Percentiles rank a stretch among this genome's conserved stretches.
phyloP scores from a whole-genome alignment of 2,329 filamentous ascomycete genomes.

The Clarireedia sp. region DNA sequence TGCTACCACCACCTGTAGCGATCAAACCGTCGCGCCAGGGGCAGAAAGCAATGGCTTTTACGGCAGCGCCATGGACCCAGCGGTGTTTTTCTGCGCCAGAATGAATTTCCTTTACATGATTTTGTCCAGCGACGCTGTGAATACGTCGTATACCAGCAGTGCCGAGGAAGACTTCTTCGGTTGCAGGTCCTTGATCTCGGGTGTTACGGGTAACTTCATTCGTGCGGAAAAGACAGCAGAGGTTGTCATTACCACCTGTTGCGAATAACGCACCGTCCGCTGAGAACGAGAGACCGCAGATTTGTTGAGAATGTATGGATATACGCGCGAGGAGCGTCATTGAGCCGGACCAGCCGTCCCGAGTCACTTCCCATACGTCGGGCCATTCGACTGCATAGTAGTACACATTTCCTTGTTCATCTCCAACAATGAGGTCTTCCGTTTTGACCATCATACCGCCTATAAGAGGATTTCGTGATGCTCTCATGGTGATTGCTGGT shows the following conservation, averaged over 20 bases:
- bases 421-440: constrained; percentile 81
- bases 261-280: constrained; percentile 68
- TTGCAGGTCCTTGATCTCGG: constrained; percentile 8
- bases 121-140: constrained; percentile 29
- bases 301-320: constrained; percentile 74
- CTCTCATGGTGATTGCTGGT: constrained; percentile 48
- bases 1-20: constrained; percentile 86
- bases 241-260: constrained; percentile 87
- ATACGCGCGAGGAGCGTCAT: constrained; percentile 74
- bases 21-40: constrained; percentile 85
- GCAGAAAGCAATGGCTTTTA: constrained; percentile 95
- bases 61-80: constrained; percentile 75
- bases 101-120: constrained; percentile 38
- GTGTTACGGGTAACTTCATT: constrained; percentile 15
- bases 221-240: constrained; percentile 70
- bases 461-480: constrained; percentile 40
- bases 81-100: constrained; percentile 57
- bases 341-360: constrained; percentile 65
- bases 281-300: constrained; percentile 91
- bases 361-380: constrained; percentile 50
- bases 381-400: constrained; percentile 90
- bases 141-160: constrained; percentile 27
- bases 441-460: constrained; percentile 49
- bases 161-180: constrained; percentile 17
- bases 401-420: constrained; percentile 74